Evolutionary conservation across 345 rosid genomes (phyloP), one percentile per base, ranked within the genome.

Genomic region (Salix arbutifolia): DNA sequence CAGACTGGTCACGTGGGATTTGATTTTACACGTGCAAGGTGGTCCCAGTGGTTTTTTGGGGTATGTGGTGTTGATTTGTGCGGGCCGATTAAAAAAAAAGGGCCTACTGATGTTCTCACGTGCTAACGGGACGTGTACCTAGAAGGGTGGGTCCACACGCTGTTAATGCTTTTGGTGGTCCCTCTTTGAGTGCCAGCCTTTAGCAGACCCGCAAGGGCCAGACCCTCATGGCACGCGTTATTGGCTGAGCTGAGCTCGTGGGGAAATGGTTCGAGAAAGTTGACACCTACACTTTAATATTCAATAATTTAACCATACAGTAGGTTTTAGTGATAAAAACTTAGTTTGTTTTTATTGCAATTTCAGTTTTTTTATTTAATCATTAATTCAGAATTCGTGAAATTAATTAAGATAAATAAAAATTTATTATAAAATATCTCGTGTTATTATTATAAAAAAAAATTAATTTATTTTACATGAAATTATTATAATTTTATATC

Each of bases 51-150:
- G 21, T 26, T 65, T 30, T 14, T 25, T 6, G 23, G n/a, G 23
- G 28, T 7, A 5, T 1, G 42, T 6, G 37, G 37, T 10, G 67
- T 72, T 71, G 48, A 72, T 30, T 26, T 58, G 61, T 48, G 73
- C 1, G 74, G 66, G 66, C 40, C 53, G 38, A 60, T 50, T 6
- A 25, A 33, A n/a, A 35, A n/a, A 35, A 23, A 30, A 5, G 25
- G 8, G 8, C 21, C 10, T 50, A 2, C 46, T 52, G 44, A 33
- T 28, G 26, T 4, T 42, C 16, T 48, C 69, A 46, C 77, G 61
- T 44, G 70, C 28, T 19, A 42, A 37, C 6, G 62, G 61, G 62
- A 65, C 70, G 76, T 73, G 69, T 73, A 40, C 28, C 62, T 21
- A 65, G 58, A 58, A 52, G 11, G 11, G 9, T 44, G 58, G 70